phyloP scores from a whole-genome alignment of 176 grass and related monocot genomes.

The Oryza nivara region DNA sequence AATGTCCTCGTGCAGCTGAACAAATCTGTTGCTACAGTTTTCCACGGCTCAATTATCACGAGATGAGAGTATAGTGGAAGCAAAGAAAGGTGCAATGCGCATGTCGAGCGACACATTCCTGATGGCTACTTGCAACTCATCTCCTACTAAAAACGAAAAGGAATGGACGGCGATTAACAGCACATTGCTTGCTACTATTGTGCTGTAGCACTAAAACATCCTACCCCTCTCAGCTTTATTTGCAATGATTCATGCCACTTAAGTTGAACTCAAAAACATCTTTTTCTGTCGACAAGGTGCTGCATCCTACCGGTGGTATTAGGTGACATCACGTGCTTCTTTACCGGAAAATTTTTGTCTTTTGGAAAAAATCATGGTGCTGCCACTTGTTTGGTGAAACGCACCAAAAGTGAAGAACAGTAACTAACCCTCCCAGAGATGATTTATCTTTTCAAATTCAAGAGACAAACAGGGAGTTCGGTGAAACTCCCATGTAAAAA shows the following conservation, averaged over 20 bases:
- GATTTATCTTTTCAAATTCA: background rate
- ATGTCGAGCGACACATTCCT: conserved; percentile 1
- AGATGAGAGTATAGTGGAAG: background rate
- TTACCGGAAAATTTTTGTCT: background rate
- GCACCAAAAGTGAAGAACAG: background rate
- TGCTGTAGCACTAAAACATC: conserved; percentile 39
- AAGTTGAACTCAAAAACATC: background rate
- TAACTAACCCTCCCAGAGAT: background rate
- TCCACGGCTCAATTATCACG: background rate
- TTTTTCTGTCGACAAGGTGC: conserved; percentile 1
- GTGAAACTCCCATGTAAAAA: background rate
- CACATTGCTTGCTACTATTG: conserved; percentile 4
- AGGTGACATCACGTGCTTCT: conserved; percentile 15
- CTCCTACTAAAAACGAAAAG: background rate
- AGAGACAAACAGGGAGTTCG: background rate
- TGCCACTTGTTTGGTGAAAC: background rate
- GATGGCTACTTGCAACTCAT: background rate
- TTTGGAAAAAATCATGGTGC: conserved; percentile 29
- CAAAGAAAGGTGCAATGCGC: background rate
- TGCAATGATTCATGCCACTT: conserved; percentile 34
- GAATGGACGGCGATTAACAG: background rate
- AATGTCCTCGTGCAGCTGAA: background rate
- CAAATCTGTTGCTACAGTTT: background rate
- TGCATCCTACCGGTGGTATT: background rate
- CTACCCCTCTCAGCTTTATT: background rate